Evolutionary conservation across 2,329 filamentous ascomycete species (phyloP).

Genomic region (Phialemoniopsis sp.): DNA sequence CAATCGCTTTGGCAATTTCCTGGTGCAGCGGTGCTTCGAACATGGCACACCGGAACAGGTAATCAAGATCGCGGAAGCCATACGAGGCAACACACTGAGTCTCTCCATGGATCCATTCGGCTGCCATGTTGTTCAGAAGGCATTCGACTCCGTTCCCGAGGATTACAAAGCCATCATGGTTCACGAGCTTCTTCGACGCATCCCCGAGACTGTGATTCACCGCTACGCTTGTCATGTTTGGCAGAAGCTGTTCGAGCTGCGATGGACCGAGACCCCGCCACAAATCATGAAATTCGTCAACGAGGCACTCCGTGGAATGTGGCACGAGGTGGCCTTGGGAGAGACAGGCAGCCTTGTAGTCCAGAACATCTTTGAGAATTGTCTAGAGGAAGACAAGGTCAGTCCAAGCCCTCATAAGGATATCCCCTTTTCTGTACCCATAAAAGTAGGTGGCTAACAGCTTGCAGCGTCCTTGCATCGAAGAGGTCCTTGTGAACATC

Average conservation of each 20-base stretch:
- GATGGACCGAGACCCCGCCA: conserved; percentile 90
- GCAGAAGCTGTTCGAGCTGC: conserved; percentile 98
- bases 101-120: conserved; percentile 99
- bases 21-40: conserved; percentile 98
- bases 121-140: conserved; percentile 97
- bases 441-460: conserved; percentile 1
- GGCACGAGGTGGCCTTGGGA: conserved; percentile 95
- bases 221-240: conserved; percentile 98
- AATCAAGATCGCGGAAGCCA: conserved; percentile 88
- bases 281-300: conserved; percentile 99
- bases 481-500: conserved; percentile 91
- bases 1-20: conserved; percentile 97
- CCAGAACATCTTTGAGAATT: conserved; percentile 99
- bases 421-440: neutral
- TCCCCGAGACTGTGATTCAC: conserved; percentile 97
- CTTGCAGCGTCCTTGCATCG: conserved; percentile 83
- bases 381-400: conserved; percentile 97
- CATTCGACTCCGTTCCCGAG: conserved; percentile 95
- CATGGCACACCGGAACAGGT: conserved; percentile 94
- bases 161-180: conserved; percentile 99
- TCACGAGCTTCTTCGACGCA: conserved; percentile 90
- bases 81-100: conserved; percentile 88
- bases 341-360: conserved; percentile 98
- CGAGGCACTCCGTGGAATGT: conserved; percentile 91
- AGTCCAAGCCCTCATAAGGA: conserved; percentile 12